Evolutionary conservation across 1,284 basidiomycete genomes (phyloP), one percentile per base, ranked within the genome.

Genomic region (Malassezia vespertilionis): DNA sequence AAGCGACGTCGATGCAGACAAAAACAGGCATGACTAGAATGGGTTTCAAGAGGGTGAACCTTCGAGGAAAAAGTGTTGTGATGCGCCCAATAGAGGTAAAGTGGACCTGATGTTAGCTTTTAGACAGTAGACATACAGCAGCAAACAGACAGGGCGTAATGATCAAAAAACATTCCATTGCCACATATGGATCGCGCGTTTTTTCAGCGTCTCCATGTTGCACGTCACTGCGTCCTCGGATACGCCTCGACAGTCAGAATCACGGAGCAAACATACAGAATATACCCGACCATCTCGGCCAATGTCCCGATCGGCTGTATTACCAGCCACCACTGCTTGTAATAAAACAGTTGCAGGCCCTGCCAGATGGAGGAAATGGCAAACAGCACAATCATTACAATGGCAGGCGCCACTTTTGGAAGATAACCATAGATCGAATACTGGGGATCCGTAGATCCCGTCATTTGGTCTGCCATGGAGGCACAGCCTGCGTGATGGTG

Each of bases 111-210:
- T 4, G 21, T 17, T 9, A 22, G 34, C 5, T 20, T 18, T 3
- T 17, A 15, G 20, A 17, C 18, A 12, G n/a, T n/a, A n/a, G n/a
- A 39, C 44, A n/a, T 33, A 50, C 48, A 2, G 59, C 59, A 15
- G 54, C 59, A 42, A 61, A 57, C 12, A 61, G 37, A 26, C 53
- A 58, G 1, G 59, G 59, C 1, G 57, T 61, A 12, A 61, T 32
- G 21, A 61, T 56, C 4, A 59, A 35, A 7, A 61, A 45, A 22
- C 38, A 40, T 44, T 57, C 52, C 41, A 57, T 59, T 12, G 55
- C 58, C 15, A 53, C 60, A 37, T 59, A 61, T 14, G 46, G 28
- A 23, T 60, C 40, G 12, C 41, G 39, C 4, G 33, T 11, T n/a
- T 14, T 21, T 1, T 54, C 38, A 4, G n/a, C n/a, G n/a, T n/a